Conservation (phyloP, 2,329 filamentous ascomycete species). For the Capronia coronata region DNA sequence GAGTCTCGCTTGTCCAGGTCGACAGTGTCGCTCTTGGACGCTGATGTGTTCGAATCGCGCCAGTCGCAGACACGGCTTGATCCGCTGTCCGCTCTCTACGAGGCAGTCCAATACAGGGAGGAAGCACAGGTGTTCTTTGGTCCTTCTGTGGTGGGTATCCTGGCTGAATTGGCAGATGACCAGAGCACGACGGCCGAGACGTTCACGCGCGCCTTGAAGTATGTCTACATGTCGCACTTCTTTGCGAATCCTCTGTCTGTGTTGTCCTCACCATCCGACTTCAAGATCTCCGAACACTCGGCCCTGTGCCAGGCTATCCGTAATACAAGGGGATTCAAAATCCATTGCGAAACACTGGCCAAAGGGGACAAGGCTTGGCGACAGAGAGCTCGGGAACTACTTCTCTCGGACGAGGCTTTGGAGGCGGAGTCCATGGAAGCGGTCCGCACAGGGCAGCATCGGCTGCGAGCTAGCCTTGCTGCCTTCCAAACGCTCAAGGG, state of each 20-base stretch:
- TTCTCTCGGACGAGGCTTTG: conserved; percentile 47
- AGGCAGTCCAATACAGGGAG: conserved; percentile 33
- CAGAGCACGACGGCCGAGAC: conserved; percentile 54
- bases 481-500: conserved; percentile 8
- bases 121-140: conserved; percentile 46
- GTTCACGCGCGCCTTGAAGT: conserved; percentile 51
- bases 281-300: conserved; percentile 25
- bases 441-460: conserved; percentile 36
- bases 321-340: conserved; percentile 51
- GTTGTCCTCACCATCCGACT: conserved; percentile 35
- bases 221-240: conserved; percentile 58
- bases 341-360: conserved; percentile 36
- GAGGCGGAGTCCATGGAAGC: conserved; percentile 37
- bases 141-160: conserved; percentile 44
- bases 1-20: conserved; percentile 52
- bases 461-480: conserved; percentile 7
- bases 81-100: conserved; percentile 33
- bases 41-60: conserved; percentile 47
- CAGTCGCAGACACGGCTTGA: conserved; percentile 33
- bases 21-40: conserved; percentile 48
- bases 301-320: conserved; percentile 51
- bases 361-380: conserved; percentile 31
- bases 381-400: conserved; percentile 38
- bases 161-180: conserved; percentile 53
- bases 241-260: conserved; percentile 54